These are phyloP conservation scores for Fulvia fulva DNA, from an alignment of 2,329 filamentous ascomycete species.

Conservation along the genomic window DNA sequence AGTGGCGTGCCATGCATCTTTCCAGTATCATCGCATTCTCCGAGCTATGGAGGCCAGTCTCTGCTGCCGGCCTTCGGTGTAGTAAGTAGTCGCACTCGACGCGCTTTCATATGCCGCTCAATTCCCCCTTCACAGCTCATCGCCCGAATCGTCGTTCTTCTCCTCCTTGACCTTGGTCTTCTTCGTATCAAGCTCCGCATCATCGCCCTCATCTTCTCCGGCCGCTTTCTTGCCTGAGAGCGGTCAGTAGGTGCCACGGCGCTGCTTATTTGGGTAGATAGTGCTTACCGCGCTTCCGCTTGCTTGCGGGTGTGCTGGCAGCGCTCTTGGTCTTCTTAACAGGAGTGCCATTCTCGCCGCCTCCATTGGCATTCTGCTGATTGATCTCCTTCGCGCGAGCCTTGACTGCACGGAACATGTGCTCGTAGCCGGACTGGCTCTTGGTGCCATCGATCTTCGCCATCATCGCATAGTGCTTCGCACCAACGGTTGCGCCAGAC, in stretches of 20 bases:
- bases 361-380: background rate
- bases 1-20: background rate
- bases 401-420: conserved; percentile 30
- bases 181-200: background rate
- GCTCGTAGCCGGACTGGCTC: conserved; percentile 20
- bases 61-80: background rate
- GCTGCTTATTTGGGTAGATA: background rate
- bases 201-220: background rate
- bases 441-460: conserved; percentile 21
- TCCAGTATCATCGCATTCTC: background rate
- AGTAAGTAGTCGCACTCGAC: background rate
- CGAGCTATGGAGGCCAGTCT: background rate
- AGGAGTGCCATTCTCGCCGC: background rate
- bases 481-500: conserved; percentile 16
- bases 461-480: conserved; percentile 31
- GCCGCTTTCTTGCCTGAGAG: background rate
- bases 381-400: conserved; percentile 25
- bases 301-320: background rate
- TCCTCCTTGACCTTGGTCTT: background rate
- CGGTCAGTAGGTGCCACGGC: background rate
- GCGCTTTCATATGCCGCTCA: background rate
- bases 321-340: background rate
- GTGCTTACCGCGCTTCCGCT: conserved; percentile 1
- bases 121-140: background rate
- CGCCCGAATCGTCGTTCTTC: background rate